Conservation (phyloP, 768 basidiomycete genomes). For the Hygrophorus pudorinus region DNA sequence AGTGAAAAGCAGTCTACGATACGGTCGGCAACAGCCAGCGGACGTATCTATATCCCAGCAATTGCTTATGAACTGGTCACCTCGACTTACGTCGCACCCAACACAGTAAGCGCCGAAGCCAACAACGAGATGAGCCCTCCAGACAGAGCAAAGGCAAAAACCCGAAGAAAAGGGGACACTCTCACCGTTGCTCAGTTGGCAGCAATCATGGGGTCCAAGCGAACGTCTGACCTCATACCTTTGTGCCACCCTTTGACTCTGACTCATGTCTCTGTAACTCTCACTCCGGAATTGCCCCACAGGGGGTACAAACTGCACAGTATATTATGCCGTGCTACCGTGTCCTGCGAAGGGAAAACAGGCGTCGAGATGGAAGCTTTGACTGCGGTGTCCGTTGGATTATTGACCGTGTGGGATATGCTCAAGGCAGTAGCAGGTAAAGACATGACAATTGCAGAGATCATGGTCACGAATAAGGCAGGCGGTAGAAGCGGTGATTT, state of each 20-base stretch:
- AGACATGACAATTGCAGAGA: conserved; percentile 71
- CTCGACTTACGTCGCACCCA: conserved; percentile 23
- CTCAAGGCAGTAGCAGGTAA: conserved; percentile 83
- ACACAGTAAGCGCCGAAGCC: conserved; percentile 4
- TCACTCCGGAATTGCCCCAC: conserved; percentile 34
- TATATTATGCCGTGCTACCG: conserved; percentile 57
- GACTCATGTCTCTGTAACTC: conserved; percentile 54
- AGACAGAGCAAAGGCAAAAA: conserved; percentile 37
- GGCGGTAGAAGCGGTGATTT: conserved; percentile 76
- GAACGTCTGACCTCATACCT: conserved; percentile 75
- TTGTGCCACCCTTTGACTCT: conserved; percentile 80
- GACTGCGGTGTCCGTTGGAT: conserved; percentile 68
- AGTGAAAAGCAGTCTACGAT: conserved; percentile 48
- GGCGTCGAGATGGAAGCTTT: conserved; percentile 94
- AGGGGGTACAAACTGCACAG: conserved; percentile 24
- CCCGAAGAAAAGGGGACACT: conserved; percentile 55
- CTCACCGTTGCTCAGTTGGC: conserved; percentile 75
- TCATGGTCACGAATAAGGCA: conserved; percentile 54
- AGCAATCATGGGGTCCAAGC: conserved; percentile 82
- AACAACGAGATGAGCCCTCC: conserved; percentile 9
- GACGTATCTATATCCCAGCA: conserved; percentile 58
- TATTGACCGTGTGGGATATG: conserved; percentile 91
- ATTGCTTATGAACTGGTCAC: conserved; percentile 59
- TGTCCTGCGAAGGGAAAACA: conserved; percentile 70
- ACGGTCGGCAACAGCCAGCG: conserved; percentile 66